Conservation (phyloP, 768 basidiomycete species). For the Phlegmacium glaucopus region DNA sequence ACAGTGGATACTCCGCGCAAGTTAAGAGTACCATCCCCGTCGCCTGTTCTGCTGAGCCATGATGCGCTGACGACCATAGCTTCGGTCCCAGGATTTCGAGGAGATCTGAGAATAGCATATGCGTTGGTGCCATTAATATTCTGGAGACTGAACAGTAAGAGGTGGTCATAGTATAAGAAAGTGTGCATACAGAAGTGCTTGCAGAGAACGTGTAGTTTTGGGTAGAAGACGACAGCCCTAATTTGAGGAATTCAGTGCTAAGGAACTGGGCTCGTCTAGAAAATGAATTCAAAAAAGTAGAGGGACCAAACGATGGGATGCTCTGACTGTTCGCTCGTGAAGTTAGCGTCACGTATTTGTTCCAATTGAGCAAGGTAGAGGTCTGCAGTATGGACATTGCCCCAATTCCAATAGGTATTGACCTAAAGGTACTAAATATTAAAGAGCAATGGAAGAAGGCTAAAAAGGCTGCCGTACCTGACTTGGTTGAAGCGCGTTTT, state of each 20-base stretch:
- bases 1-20: conserved; percentile 85
- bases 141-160: conserved; percentile 29
- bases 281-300: not conserved
- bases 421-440: conserved; percentile 48
- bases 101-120: conserved; percentile 79
- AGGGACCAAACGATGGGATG: not conserved
- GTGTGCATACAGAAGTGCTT: conserved; percentile 46
- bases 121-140: conserved; percentile 66
- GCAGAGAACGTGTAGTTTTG: conserved; percentile 65
- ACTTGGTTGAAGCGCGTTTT: conserved; percentile 92
- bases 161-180: conserved; percentile 1
- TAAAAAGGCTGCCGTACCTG: conserved; percentile 55
- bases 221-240: conserved; percentile 67
- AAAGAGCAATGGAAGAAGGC: not conserved
- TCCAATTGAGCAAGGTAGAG: conserved; percentile 72
- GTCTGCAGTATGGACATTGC: conserved; percentile 85
- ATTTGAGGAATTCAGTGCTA: conserved; percentile 60
- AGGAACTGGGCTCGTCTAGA: conserved; percentile 65
- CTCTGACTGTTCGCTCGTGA: conserved; percentile 69
- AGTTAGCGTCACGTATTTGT: conserved; percentile 55
- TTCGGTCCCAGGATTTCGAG: conserved; percentile 90
- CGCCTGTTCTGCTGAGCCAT: conserved; percentile 71
- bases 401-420: conserved; percentile 90
- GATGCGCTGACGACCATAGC: conserved; percentile 90
- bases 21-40: conserved; percentile 62